Evolutionary conservation across 805 yeast species (phyloP).

Genomic region (Wickerhamiella siamensis): DNA sequence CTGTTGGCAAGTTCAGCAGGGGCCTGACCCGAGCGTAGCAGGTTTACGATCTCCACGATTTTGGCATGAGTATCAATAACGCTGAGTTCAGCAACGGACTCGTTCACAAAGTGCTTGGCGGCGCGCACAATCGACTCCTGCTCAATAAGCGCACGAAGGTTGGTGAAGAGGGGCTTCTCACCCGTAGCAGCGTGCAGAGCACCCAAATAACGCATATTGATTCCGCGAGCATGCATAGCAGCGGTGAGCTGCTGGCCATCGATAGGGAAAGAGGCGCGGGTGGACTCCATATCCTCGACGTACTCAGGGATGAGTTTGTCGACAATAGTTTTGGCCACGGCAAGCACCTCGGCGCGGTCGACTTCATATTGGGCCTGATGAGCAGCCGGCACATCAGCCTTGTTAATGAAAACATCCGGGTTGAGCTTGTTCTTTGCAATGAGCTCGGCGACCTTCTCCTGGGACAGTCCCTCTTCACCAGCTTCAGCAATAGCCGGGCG

Average conservation of each 20-base stretch:
- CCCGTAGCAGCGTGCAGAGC: constrained; percentile 31
- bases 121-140: constrained; percentile 73
- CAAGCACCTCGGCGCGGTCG: constrained; percentile 56
- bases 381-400: constrained; percentile 28
- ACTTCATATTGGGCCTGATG: constrained; percentile 26
- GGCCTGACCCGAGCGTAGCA: constrained; percentile 29
- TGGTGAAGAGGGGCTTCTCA: constrained; percentile 28
- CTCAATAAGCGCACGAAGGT: constrained; percentile 32
- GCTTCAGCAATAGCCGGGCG: constrained; percentile 37
- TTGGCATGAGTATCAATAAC: constrained; percentile 41
- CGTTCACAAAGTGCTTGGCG: constrained; percentile 57
- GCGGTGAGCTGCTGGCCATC: constrained; percentile 67
- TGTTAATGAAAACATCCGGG: constrained; percentile 51
- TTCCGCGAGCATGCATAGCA: constrained; percentile 64
- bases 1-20: constrained; percentile 32
- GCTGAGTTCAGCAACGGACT: constrained; percentile 34
- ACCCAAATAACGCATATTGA: constrained; percentile 82
- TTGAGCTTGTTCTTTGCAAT: constrained; percentile 46
- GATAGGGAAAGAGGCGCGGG: constrained; percentile 42
- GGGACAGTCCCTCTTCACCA: constrained; percentile 20
- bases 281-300: constrained; percentile 39
- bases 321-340: constrained; percentile 49
- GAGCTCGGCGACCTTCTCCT: constrained; percentile 31
- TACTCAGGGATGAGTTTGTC: constrained; percentile 48
- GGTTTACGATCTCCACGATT: constrained; percentile 58